Percentiles rank a stretch among this genome's conserved stretches.
Evolutionary conservation across 2,329 filamentous ascomycete species (phyloP).

Genomic region (Macrophomina pseudophaseolina): DNA sequence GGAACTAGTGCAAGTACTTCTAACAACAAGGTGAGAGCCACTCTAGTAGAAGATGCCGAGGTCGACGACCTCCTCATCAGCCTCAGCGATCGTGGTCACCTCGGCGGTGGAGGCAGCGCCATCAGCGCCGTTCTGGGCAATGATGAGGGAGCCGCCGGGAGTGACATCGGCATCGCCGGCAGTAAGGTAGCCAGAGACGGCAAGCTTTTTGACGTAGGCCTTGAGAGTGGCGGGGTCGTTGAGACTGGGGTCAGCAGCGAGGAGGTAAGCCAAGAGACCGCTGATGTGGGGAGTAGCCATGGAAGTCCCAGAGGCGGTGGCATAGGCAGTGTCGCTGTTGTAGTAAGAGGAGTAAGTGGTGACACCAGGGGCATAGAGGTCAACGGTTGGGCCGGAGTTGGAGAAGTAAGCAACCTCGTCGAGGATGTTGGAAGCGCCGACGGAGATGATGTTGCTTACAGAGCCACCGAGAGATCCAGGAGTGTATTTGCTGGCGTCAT

Average conservation of each 20-base stretch:
- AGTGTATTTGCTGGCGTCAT: constrained; percentile 36
- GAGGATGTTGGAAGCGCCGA: constrained; percentile 42
- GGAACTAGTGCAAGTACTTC: neutral
- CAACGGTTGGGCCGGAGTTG: constrained; percentile 43
- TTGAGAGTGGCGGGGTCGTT: constrained; percentile 23
- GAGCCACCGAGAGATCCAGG: constrained; percentile 36
- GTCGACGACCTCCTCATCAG: constrained; percentile 17
- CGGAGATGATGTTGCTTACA: constrained; percentile 45
- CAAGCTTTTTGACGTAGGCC: constrained; percentile 2
- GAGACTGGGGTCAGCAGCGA: constrained; percentile 43
- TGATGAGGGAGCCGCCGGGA: constrained; percentile 12
- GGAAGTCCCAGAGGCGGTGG: constrained; percentile 60
- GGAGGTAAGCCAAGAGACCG: constrained; percentile 70
- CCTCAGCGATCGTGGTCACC: neutral
- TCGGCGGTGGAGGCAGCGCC: constrained; percentile 1
- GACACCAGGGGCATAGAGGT: constrained; percentile 45
- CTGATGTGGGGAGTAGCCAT: constrained; percentile 70
- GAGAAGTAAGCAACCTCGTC: constrained; percentile 42
- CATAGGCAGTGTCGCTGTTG: constrained; percentile 43
- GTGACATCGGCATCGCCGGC: constrained; percentile 4
- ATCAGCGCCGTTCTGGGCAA: constrained; percentile 24
- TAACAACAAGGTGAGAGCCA: neutral
- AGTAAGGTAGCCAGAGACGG: constrained; percentile 13
- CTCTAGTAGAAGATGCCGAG: constrained; percentile 24
- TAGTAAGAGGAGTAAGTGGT: constrained; percentile 51